Conservation (phyloP, 1,284 basidiomycete species). For the Polyporus tsugae region DNA sequence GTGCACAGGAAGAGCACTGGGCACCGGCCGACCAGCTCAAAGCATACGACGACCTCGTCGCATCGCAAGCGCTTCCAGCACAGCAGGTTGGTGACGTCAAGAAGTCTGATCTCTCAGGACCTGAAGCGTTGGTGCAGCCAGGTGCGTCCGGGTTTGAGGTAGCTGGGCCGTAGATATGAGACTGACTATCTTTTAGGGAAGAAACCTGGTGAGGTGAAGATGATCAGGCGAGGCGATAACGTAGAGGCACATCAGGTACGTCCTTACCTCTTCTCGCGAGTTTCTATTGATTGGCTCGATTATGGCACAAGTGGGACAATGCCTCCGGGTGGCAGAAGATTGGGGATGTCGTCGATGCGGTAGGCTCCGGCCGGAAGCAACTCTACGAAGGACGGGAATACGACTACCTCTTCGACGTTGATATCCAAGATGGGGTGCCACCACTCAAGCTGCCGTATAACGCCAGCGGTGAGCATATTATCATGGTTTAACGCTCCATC, state of each 20-base stretch:
- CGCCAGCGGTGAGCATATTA: slow-evolving; percentile 67
- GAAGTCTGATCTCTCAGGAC: slow-evolving; percentile 86
- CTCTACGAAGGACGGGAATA: slow-evolving; percentile 93
- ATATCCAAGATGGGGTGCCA: slow-evolving; percentile 92
- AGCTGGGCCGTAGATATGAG: slow-evolving; percentile 9
- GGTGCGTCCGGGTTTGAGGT: slow-evolving; percentile 54
- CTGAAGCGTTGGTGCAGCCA: slow-evolving; percentile 79
- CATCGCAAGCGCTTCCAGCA: slow-evolving; percentile 72
- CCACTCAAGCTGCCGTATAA: slow-evolving; percentile 97
- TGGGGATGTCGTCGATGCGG: slow-evolving; percentile 95
- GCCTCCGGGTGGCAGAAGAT: slow-evolving; percentile 87
- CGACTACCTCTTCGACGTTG: slow-evolving; percentile 99
- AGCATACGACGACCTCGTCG: slow-evolving; percentile 77
- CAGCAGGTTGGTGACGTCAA: slow-evolving; percentile 94
- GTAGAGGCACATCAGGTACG: slow-evolving; percentile 90
- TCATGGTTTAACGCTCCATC: background rate
- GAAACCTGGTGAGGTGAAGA: slow-evolving; percentile 92
- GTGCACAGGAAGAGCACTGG: slow-evolving; percentile 75
- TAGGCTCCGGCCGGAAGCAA: slow-evolving; percentile 88
- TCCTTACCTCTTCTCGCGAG: slow-evolving; percentile 24
- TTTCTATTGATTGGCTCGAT: slow-evolving; percentile 3
- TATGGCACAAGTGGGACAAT: slow-evolving; percentile 79
- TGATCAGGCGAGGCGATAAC: slow-evolving; percentile 81
- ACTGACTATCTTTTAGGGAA: slow-evolving; percentile 62
- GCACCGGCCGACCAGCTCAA: slow-evolving; percentile 74